Evolutionary conservation across 176 grass and related monocot species (phyloP), one percentile per base, ranked within the genome.

Genomic region (Aegilops sharonensis): DNA sequence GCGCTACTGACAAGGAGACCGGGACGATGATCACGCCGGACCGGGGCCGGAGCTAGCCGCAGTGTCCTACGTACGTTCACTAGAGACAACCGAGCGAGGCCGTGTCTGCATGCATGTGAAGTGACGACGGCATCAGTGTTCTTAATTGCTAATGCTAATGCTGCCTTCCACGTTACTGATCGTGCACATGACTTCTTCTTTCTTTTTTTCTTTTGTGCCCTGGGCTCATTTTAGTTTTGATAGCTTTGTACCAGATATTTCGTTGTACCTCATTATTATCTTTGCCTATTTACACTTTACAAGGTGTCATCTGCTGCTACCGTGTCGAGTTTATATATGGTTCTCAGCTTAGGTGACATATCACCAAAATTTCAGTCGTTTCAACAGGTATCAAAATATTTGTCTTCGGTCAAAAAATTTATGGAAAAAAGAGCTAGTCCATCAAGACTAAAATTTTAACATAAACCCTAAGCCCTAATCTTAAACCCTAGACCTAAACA

Each of bases 1-100:
- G 72, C 12, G 11, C 67, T 87, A 78, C 70, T 78, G 52, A 79
- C 54, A 74, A 70, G 63, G 20, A 82, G 70, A 89, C 66, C 60
- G 64, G 15, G 68, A 87, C 45, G 18, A 89, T 75, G 62, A 13
- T 81, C 8, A 7, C 10, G 48, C 64, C 69, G 48, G 80, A 21
- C 56, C 56, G 56, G 18, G 56, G 56, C 56, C 56, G 20, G 56
- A 59, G 56, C 56, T 3, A 77, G 69, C 69, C 48, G 69, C 76
- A 75, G 69, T 62, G 62, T 21, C 56, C 56, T 59, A 59, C 56
- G 56, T 59, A 59, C 56, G 20, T 59, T 29, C 72, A 29, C 40
- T 47, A 74, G 12, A 74, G 71, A 75, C 42, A 75, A 75, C 72
- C 23, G 23, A 47, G 71, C 40, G 71, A 74, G 71, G 39, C 39